Base-by-base conservation (phyloP, 2,329 filamentous ascomycete species). In the Cercospora citrullina region DNA sequence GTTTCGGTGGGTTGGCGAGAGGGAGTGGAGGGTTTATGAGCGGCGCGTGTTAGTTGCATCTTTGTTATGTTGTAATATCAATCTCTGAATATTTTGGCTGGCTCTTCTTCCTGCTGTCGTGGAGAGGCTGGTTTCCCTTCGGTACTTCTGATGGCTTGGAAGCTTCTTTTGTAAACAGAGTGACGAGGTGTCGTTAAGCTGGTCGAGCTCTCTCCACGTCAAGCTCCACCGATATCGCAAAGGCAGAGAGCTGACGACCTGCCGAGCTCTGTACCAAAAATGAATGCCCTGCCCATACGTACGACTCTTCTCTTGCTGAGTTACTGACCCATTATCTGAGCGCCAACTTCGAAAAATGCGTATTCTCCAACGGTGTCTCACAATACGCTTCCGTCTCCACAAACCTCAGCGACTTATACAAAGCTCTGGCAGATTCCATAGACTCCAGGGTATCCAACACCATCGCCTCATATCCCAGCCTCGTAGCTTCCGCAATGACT, bases 391-490 rank as follows among this genome's bases (percentile, higher is more conserved):
- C 78, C 45, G 83, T 82, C 71, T 85, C 81, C 69, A 78, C 77
- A 75, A 89, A 89, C 1, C 87, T 86, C 68, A 82, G 74, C 4
- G 74, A 75, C 60, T 74, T 74, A 77, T 89, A 89, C 70, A 88
- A 70, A 33, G 72, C 75, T 67, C 81, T 80, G 21, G 87, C 86
- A 10, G 79, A 78, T 12, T 69, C 75, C 87, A 89, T 89, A 6
- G 74, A 78, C 8, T 80, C 76, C 66, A 89, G 72, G 16, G 86
- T 88, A 78, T 89, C 87, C 14, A 89, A 79, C 65, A 84, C 78
- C 73, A 88, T 83, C 66, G 84, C 82, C 9, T 72, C 69, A 73
- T 88, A 89, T 0, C 84, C 84, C 53, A 85, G 65, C 5, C 78
- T 72, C 66, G 73, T 79, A 23, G 86, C 87, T 36, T 78, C 76